Conservation (phyloP, 768 basidiomycete species). For the Tubosaeta brunneosetosa region DNA sequence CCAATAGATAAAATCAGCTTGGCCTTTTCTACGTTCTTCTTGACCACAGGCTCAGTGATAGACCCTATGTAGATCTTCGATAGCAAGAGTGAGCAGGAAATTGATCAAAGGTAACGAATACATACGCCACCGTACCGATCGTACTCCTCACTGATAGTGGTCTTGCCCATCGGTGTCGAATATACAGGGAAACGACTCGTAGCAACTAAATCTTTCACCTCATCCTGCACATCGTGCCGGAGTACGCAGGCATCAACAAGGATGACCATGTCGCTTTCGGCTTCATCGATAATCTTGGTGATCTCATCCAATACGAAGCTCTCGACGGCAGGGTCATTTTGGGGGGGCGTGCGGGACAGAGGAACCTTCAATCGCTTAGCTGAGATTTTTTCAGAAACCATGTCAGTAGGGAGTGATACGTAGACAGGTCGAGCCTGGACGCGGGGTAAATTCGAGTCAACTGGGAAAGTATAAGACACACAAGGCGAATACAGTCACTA, state of each 20-base stretch:
- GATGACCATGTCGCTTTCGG: conserved; percentile 58
- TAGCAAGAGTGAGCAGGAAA: not conserved
- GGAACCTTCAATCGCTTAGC: conserved; percentile 57
- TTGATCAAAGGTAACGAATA: conserved; percentile 4
- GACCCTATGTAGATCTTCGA: conserved; percentile 71
- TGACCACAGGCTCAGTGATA: conserved; percentile 60
- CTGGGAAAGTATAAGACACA: conserved; percentile 19
- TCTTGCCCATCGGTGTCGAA: conserved; percentile 78
- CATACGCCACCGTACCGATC: conserved; percentile 77
- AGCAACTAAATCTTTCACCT: conserved; percentile 57
- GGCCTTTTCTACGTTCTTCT: conserved; percentile 67
- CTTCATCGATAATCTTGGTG: conserved; percentile 54
- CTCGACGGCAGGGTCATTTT: conserved; percentile 56
- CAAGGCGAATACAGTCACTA: conserved; percentile 58
- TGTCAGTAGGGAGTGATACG: conserved; percentile 78
- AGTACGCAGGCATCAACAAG: conserved; percentile 79
- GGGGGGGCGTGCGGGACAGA: conserved; percentile 44
- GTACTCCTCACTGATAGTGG: conserved; percentile 63
- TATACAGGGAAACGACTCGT: conserved; percentile 72
- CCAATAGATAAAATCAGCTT: conserved; percentile 76
- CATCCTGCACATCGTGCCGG: conserved; percentile 62
- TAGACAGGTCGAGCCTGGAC: conserved; percentile 80
- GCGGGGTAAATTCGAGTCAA: not conserved
- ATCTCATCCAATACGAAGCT: conserved; percentile 74
- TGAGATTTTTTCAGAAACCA: conserved; percentile 66